A percentile compares a stretch with the other conserved stretches of the same genome.
Conservation (phyloP, 176 grass and related monocot genomes). For the Triticum aestivum region DNA sequence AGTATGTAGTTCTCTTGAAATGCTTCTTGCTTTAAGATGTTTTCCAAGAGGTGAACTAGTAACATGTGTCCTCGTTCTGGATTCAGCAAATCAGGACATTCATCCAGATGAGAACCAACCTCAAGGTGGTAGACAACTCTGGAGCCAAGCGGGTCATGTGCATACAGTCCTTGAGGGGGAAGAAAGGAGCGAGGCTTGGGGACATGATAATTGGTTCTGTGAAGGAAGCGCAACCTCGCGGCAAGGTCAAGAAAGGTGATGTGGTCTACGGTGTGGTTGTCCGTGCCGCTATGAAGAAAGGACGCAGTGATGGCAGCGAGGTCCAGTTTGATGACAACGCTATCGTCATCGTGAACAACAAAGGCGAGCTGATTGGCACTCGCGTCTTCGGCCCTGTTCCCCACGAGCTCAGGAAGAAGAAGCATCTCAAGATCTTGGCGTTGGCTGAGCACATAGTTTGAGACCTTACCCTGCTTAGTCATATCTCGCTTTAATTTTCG, state of each 20-base stretch:
- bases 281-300: conserved; percentile 85
- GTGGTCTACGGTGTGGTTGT: conserved; percentile 97
- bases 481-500: background rate
- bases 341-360: conserved; percentile 88
- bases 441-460: conserved; percentile 91
- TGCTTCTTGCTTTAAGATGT: background rate
- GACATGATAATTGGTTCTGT: conserved; percentile 88
- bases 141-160: conserved; percentile 98
- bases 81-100: conserved; percentile 98
- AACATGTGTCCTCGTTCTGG: background rate
- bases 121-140: conserved; percentile 95
- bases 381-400: conserved; percentile 76
- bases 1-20: background rate
- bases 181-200: conserved; percentile 77
- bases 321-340: conserved; percentile 92
- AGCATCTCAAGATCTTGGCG: conserved; percentile 92
- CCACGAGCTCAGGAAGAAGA: conserved; percentile 91
- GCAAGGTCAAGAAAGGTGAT: conserved; percentile 99
- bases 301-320: conserved; percentile 77
- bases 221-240: conserved; percentile 88
- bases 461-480: background rate
- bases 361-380: conserved; percentile 90
- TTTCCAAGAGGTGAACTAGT: background rate
- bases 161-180: conserved; percentile 79
- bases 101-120: conserved; percentile 98